Evolutionary conservation across 2,329 filamentous ascomycete genomes (phyloP), one percentile per base, ranked within the genome.

Genomic region (Epichloe typhina): DNA sequence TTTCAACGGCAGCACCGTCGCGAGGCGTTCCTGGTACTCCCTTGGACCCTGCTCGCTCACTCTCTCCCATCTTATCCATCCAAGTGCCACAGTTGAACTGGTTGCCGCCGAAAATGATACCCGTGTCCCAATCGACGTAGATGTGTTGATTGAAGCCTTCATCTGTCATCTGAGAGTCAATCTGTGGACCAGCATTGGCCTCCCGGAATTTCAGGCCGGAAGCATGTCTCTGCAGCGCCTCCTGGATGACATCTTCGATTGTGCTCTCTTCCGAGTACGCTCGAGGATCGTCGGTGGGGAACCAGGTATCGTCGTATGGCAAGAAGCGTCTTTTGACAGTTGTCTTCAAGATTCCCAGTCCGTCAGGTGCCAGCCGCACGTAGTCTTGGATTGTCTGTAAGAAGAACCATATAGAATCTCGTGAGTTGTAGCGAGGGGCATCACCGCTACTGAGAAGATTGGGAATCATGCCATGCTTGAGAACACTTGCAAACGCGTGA

Each of bases 1-100:
- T 97, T 66, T 98, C 93, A 51, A 98, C 79, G 19, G 93, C 89
- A 41, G 93, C 89, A 33, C 93, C 93, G 64, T 98, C 94, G 60
- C 94, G 85, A 45, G 93, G 93, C n/a, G 93, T 98, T 8, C 90
- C 93, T 0, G 93, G 94, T 19, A 95, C 74, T 47, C 93, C 94
- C 71, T 96, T 97, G 62, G 83, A 95, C 52, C 86, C 84, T 15
- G 94, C 93, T 54, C 83, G 86, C 56, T 86, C 82, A 55, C 89
- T 95, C 67, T 98, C 93, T n/a, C 93, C 93, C 93, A 98, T 98
- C 77, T 98, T 98, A 74, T 98, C 93, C 89, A 96, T 96, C 93
- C 93, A 98, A 1, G 93, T 98, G 49, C 93, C 93, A 60, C 94
- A 98, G 67, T 98, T 98, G 69, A 72, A 77, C 63, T 96, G 90